phyloP scores from a whole-genome alignment of 805 yeast species.

The Brettanomyces naardenensis region DNA sequence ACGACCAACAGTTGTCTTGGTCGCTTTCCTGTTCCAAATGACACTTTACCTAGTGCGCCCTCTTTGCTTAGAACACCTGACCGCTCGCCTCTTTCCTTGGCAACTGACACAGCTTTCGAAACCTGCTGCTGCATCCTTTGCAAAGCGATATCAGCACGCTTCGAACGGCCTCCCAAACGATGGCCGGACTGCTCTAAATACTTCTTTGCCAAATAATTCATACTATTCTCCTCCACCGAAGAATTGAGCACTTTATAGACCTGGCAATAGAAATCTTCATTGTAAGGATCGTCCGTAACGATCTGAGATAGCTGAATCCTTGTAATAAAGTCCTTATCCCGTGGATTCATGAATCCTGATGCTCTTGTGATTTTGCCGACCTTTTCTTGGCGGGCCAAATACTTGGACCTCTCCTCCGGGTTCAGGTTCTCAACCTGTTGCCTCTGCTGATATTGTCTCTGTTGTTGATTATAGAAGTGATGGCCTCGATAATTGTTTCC shows the following conservation, averaged over 20 bases:
- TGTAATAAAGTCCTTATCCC: constrained; percentile 93
- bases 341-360: constrained; percentile 94
- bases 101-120: constrained; percentile 91
- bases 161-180: constrained; percentile 76
- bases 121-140: constrained; percentile 98
- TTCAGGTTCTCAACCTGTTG: constrained; percentile 37
- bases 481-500: constrained; percentile 10
- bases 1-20: constrained; percentile 80
- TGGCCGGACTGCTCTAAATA: constrained; percentile 89
- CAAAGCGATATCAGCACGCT: constrained; percentile 81
- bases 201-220: constrained; percentile 85
- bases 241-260: constrained; percentile 72
- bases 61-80: constrained; percentile 54
- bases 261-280: constrained; percentile 94
- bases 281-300: constrained; percentile 94
- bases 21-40: constrained; percentile 69
- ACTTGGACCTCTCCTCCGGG: constrained; percentile 66
- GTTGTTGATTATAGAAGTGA: constrained; percentile 5
- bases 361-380: constrained; percentile 69
- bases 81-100: constrained; percentile 72
- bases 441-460: constrained; percentile 22
- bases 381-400: constrained; percentile 63
- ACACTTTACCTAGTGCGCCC: constrained; percentile 86
- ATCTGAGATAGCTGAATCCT: constrained; percentile 91
- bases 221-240: constrained; percentile 47